These are phyloP conservation scores for Fraxinus platypoda DNA, from an alignment of 305 asterid genomes.

Conservation along the genomic window DNA sequence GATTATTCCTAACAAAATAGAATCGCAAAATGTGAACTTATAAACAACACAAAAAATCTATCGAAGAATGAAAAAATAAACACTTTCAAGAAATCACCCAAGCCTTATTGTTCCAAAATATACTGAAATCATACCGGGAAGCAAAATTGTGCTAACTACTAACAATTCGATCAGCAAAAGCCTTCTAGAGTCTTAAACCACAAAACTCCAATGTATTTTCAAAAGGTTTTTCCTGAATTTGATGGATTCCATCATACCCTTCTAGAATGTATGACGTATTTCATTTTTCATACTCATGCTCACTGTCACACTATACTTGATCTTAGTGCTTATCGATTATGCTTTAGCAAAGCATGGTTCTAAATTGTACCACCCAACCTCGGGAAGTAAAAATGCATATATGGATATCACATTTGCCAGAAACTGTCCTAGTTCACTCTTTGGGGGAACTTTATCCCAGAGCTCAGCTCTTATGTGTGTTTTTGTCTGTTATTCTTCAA, in stretches of 20 bases:
- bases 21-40: not conserved
- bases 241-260: not conserved
- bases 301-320: not conserved
- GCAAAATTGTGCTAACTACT: not conserved
- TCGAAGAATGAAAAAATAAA: not conserved
- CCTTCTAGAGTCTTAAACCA: not conserved
- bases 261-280: not conserved
- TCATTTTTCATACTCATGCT: not conserved
- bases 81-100: not conserved
- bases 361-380: not conserved
- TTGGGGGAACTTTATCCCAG: not conserved
- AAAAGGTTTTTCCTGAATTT: not conserved
- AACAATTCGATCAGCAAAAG: not conserved
- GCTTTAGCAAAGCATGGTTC: not conserved
- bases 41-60: not conserved
- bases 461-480: not conserved
- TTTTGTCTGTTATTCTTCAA: not conserved
- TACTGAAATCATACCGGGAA: not conserved
- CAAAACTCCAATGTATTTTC: not conserved
- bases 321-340: not conserved
- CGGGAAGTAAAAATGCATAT: not conserved
- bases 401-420: not conserved
- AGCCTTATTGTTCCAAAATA: not conserved
- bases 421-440: not conserved
- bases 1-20: not conserved